Evolutionary conservation across 768 basidiomycete genomes (phyloP).

Genomic region (Leucosporidium scottii): DNA sequence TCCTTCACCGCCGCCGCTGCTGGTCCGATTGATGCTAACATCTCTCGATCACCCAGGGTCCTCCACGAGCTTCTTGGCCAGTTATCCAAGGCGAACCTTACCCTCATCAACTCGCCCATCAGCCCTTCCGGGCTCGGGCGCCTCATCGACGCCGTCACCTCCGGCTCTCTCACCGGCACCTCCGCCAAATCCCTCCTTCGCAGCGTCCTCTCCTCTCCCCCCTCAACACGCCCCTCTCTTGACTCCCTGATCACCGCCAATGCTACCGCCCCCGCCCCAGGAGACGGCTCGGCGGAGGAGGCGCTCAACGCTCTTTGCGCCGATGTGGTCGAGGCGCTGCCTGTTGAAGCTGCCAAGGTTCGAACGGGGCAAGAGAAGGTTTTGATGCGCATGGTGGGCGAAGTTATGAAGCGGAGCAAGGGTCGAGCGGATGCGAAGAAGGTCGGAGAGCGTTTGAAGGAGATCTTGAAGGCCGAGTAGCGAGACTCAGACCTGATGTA

Average conservation of each 20-base stretch:
- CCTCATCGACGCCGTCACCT: slow-evolving; percentile 67
- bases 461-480: background rate
- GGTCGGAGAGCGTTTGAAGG: slow-evolving; percentile 49
- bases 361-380: slow-evolving; percentile 67
- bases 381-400: slow-evolving; percentile 70
- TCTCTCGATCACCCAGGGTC: slow-evolving; percentile 53
- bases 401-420: slow-evolving; percentile 72
- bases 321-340: slow-evolving; percentile 59
- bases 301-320: slow-evolving; percentile 52
- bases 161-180: slow-evolving; percentile 62
- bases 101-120: slow-evolving; percentile 57
- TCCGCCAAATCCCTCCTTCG: slow-evolving; percentile 72
- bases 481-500: too few relatives aligned
- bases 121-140: slow-evolving; percentile 61
- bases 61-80: slow-evolving; percentile 79
- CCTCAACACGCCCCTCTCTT: slow-evolving; percentile 39
- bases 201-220: slow-evolving; percentile 52
- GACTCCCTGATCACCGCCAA: slow-evolving; percentile 43
- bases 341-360: slow-evolving; percentile 60
- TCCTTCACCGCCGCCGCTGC: background rate
- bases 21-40: background rate
- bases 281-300: slow-evolving; percentile 37
- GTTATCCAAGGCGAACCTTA: slow-evolving; percentile 55
- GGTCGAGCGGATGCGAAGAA: slow-evolving; percentile 70
- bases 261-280: slow-evolving; percentile 44